Evolutionary conservation across 1,284 basidiomycete genomes (phyloP).

Genomic region (Trametes sp.): DNA sequence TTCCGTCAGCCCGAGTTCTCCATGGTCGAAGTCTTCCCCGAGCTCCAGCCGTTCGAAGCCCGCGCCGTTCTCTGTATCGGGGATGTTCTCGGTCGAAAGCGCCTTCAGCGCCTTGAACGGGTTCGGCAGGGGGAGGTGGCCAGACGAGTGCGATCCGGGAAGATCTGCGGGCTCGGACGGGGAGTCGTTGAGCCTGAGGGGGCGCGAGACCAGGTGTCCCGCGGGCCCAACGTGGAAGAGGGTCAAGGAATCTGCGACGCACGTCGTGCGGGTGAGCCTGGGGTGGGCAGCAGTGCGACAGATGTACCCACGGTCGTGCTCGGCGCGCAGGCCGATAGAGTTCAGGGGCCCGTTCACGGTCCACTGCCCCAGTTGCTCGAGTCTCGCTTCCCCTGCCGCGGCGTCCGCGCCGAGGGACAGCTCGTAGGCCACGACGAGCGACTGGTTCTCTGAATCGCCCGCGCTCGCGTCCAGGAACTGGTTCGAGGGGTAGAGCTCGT

Average conservation of each 20-base stretch:
- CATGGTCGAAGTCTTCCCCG: slow-evolving; percentile 36
- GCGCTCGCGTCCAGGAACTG: slow-evolving; percentile 40
- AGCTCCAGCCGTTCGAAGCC: slow-evolving; percentile 22
- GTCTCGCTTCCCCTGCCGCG: slow-evolving; percentile 46
- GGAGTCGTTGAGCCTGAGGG: slow-evolving; percentile 24
- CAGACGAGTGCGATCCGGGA: slow-evolving; percentile 32
- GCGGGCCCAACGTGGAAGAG: slow-evolving; percentile 37
- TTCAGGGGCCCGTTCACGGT: slow-evolving; percentile 54
- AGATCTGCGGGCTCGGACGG: slow-evolving; percentile 21
- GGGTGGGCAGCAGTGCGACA: slow-evolving; percentile 5
- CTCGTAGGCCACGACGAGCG: slow-evolving; percentile 57
- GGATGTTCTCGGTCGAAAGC: slow-evolving; percentile 49
- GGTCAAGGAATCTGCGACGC: slow-evolving; percentile 31
- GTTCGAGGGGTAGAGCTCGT: slow-evolving; percentile 46
- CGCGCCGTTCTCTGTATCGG: slow-evolving; percentile 26
- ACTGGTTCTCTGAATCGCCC: slow-evolving; percentile 44
- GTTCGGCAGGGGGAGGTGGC: slow-evolving; percentile 53
- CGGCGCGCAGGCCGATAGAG: slow-evolving; percentile 53
- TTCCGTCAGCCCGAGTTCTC: slow-evolving; percentile 41
- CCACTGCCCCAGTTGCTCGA: slow-evolving; percentile 65
- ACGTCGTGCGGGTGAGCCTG: not conserved
- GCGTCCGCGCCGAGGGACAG: slow-evolving; percentile 46
- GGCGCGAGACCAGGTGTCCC: slow-evolving; percentile 34
- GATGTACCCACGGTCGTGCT: slow-evolving; percentile 52
- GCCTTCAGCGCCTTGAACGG: slow-evolving; percentile 64